Conservation (phyloP, 139 green algal species). For the Zygnema circumcarinatum region DNA sequence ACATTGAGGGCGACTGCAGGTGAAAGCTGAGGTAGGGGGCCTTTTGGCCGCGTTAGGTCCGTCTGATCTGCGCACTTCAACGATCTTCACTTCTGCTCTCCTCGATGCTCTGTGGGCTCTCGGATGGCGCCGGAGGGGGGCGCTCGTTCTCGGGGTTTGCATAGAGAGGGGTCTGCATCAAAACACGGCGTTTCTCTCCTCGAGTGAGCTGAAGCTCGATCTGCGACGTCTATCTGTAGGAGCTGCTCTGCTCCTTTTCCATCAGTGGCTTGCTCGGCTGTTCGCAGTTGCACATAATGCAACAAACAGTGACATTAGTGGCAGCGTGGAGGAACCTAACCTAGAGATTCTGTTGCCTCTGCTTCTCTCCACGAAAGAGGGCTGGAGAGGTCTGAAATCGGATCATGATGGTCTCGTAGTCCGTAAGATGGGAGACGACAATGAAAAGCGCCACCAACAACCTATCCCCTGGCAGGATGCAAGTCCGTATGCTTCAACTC, state of each 20-base stretch:
- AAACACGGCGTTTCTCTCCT: background rate
- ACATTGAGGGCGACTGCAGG: too few species aligned
- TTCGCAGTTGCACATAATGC: background rate
- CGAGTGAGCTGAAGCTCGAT: background rate
- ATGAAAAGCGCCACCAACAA: background rate
- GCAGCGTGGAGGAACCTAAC: background rate
- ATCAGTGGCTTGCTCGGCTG: background rate
- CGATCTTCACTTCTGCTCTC: background rate
- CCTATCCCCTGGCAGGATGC: too few species aligned
- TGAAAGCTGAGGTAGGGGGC: too few species aligned
- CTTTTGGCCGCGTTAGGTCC: too few species aligned
- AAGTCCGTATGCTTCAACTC: background rate
- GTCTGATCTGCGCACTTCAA: background rate
- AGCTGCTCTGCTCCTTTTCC: background rate
- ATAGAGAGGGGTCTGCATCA: background rate
- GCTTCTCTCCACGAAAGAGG: background rate
- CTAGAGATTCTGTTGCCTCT: slow-evolving; percentile 4
- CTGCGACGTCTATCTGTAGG: background rate
- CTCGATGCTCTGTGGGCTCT: background rate
- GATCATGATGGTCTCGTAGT: background rate
- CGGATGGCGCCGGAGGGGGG: background rate
- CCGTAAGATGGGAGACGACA: background rate
- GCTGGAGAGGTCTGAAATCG: background rate
- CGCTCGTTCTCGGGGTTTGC: background rate
- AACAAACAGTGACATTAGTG: background rate